Conservation (phyloP, 495 filamentous ascomycete genomes). For the Delitschia confertaspora region DNA sequence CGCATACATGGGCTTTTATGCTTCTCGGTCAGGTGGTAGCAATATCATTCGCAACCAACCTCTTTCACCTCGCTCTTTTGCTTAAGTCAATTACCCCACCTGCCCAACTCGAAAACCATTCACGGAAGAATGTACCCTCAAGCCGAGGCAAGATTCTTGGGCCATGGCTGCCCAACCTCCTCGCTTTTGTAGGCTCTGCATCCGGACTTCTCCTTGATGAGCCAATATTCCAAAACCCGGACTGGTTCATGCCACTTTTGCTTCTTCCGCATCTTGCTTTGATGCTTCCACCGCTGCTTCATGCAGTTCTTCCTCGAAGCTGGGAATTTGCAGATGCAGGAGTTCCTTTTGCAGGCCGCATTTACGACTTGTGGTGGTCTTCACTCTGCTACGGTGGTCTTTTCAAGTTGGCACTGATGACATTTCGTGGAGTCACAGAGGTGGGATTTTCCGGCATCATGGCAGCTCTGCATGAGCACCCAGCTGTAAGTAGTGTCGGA, state of each 20-base stretch:
- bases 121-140: slow-evolving; percentile 3
- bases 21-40: slow-evolving; percentile 31
- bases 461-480: slow-evolving; percentile 24
- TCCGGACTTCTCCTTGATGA: too few species aligned
- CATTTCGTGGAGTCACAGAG: slow-evolving; percentile 8
- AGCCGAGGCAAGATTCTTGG: slow-evolving; percentile 1
- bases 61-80: slow-evolving; percentile 30
- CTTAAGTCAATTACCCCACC: slow-evolving; percentile 11
- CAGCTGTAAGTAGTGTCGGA: slow-evolving; percentile 30
- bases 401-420: not conserved
- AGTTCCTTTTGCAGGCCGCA: not conserved
- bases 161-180: slow-evolving; percentile 13
- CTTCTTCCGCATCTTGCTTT: slow-evolving; percentile 22
- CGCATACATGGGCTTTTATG: slow-evolving; percentile 34
- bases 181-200: slow-evolving; percentile 6
- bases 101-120: not conserved
- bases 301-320: slow-evolving; percentile 9
- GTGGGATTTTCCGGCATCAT: slow-evolving; percentile 3
- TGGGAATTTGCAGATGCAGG: not conserved
- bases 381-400: not conserved
- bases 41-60: slow-evolving; percentile 32
- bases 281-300: slow-evolving; percentile 15
- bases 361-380: not conserved
- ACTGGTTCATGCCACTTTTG: slow-evolving; percentile 19
- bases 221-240: too few species aligned